These are phyloP conservation scores for Ophiocordyceps camponoti-saundersi DNA, from an alignment of 2,329 filamentous ascomycete species.

Conservation along the genomic window DNA sequence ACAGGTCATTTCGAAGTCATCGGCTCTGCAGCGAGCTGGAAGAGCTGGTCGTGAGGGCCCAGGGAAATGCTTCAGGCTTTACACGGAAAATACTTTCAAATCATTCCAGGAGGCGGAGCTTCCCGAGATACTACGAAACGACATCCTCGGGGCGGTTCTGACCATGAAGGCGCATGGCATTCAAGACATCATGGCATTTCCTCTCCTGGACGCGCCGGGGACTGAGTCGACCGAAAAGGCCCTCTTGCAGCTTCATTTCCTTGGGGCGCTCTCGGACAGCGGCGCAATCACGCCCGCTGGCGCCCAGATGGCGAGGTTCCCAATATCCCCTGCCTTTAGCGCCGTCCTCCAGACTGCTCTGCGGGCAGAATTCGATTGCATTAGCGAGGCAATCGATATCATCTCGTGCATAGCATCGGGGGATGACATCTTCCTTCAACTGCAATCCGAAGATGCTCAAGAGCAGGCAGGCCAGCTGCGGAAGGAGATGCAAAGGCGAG, in stretches of 20 bases:
- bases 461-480: slow-evolving; percentile 36
- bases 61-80: slow-evolving; percentile 79
- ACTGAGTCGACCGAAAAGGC: slow-evolving; percentile 67
- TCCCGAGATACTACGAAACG: slow-evolving; percentile 82
- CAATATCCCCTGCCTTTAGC: slow-evolving; percentile 64
- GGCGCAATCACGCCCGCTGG: slow-evolving; percentile 62
- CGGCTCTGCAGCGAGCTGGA: slow-evolving; percentile 79
- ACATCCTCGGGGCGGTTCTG: slow-evolving; percentile 69
- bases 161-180: slow-evolving; percentile 90
- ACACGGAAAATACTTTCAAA: slow-evolving; percentile 63
- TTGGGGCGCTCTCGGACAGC: slow-evolving; percentile 56
- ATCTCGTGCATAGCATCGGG: slow-evolving; percentile 47
- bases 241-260: slow-evolving; percentile 59
- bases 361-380: slow-evolving; percentile 50
- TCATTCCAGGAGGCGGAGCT: slow-evolving; percentile 55
- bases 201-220: slow-evolving; percentile 68
- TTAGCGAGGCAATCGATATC: slow-evolving; percentile 75
- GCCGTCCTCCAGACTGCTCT: slow-evolving; percentile 71
- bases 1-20: slow-evolving; percentile 84
- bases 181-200: slow-evolving; percentile 64
- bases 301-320: slow-evolving; percentile 63
- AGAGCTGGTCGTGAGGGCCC: slow-evolving; percentile 84
- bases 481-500: slow-evolving; percentile 40
- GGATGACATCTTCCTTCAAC: slow-evolving; percentile 43
- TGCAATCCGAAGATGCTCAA: slow-evolving; percentile 37